These are phyloP conservation scores for Afroboletus lepidellus DNA, from an alignment of 1,284 basidiomycete genomes.

Conservation along the genomic window DNA sequence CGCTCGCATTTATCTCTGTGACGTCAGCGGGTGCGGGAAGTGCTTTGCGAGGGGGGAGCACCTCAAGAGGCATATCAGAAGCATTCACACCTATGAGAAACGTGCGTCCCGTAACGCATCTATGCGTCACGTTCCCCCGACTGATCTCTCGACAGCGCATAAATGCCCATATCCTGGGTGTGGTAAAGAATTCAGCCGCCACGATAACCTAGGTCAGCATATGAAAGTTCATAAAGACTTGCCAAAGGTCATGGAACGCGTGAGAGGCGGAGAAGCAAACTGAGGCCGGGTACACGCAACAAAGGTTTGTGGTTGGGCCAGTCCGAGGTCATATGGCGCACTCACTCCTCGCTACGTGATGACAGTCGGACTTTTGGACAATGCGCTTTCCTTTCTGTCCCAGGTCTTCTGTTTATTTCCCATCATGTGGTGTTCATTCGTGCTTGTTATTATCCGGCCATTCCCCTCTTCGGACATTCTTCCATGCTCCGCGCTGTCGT, in stretches of 20 bases:
- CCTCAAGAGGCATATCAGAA: conserved; percentile 61
- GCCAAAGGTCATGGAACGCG: conserved; percentile 28
- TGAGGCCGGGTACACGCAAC: conserved; percentile 7
- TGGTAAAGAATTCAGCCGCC: conserved; percentile 79
- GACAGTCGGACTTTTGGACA: conserved; percentile 32
- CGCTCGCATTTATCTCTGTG: conserved; percentile 66
- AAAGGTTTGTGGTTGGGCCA: conserved; percentile 19
- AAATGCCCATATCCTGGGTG: conserved; percentile 76
- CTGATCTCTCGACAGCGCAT: conserved; percentile 50
- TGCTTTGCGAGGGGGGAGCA: conserved; percentile 68
- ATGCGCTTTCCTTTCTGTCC: conserved; percentile 27
- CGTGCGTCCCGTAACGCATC: conserved; percentile 41
- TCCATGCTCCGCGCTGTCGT: conserved; percentile 18
- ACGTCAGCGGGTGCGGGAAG: conserved; percentile 74
- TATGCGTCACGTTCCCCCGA: conserved; percentile 12
- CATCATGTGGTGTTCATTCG: conserved; percentile 26
- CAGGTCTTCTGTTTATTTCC: conserved; percentile 26
- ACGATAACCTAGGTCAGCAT: conserved; percentile 83
- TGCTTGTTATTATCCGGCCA: conserved; percentile 21
- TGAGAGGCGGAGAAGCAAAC: conserved; percentile 23
- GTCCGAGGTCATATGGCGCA: conserved; percentile 21
- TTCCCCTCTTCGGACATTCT: conserved; percentile 28
- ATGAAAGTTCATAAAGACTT: conserved; percentile 60
- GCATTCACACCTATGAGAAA: conserved; percentile 68
- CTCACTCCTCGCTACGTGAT: conserved; percentile 20